phyloP scores from a whole-genome alignment of 371 early-diverging fungal genomes.

The Apophysomyces sp. region DNA sequence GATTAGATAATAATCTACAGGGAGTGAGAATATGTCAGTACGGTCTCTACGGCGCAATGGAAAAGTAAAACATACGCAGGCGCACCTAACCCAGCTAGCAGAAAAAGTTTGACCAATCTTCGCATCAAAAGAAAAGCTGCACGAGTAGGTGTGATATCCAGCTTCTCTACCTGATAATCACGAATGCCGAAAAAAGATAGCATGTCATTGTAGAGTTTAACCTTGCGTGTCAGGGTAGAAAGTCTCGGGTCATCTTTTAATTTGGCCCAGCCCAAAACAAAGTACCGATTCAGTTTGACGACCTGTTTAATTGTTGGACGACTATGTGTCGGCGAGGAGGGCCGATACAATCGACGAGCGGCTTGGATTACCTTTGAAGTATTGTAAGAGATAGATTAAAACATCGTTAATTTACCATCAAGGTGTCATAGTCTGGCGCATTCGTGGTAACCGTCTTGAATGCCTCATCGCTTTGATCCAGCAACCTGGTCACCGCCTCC shows the following conservation, averaged over 20 bases:
- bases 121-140: slow-evolving; percentile 67
- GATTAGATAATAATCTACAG: slow-evolving; percentile 65
- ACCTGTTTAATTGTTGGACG: slow-evolving; percentile 74
- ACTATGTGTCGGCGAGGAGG: slow-evolving; percentile 47
- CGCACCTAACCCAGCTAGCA: slow-evolving; percentile 73
- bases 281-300: slow-evolving; percentile 83
- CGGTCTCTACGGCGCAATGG: neutral
- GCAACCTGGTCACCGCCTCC: slow-evolving; percentile 72
- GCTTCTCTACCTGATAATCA: slow-evolving; percentile 93
- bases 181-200: slow-evolving; percentile 88
- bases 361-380: slow-evolving; percentile 81
- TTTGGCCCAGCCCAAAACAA: slow-evolving; percentile 77
- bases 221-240: slow-evolving; percentile 57
- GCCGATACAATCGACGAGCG: slow-evolving; percentile 85
- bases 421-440: slow-evolving; percentile 91
- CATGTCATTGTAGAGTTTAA: slow-evolving; percentile 83
- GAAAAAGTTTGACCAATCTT: slow-evolving; percentile 62
- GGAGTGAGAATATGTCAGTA: slow-evolving; percentile 1
- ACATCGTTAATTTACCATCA: slow-evolving; percentile 59
- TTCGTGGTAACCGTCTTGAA: slow-evolving; percentile 88
- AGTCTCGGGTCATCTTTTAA: slow-evolving; percentile 76
- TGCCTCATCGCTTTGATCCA: slow-evolving; percentile 76
- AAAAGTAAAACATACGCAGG: slow-evolving; percentile 69
- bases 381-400: neutral
- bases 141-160: slow-evolving; percentile 63